Conservation (phyloP, 305 asterid species). For the Fraxinus xanthoxyloides region DNA sequence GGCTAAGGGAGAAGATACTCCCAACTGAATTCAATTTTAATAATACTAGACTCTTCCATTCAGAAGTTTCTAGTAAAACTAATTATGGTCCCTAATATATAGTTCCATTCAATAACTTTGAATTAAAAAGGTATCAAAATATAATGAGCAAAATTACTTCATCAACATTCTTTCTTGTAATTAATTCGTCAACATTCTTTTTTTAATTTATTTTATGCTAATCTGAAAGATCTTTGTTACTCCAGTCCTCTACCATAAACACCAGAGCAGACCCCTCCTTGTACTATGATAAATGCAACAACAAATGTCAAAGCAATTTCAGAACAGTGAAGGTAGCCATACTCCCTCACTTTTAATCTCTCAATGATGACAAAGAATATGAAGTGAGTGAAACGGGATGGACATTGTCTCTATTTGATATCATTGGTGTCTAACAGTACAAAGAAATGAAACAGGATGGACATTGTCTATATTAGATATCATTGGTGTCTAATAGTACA, state of each 20-base stretch:
- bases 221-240: background rate
- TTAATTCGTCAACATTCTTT: background rate
- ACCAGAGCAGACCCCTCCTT: background rate
- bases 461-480: background rate
- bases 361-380: constrained; percentile 1
- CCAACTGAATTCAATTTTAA: background rate
- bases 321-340: background rate
- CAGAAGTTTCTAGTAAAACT: background rate
- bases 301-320: background rate
- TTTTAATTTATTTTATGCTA: background rate
- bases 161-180: background rate
- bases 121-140: background rate
- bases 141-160: background rate
- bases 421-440: background rate
- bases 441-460: background rate
- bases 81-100: background rate
- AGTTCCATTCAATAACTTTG: background rate
- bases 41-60: background rate
- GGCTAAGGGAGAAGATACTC: background rate
- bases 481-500: background rate
- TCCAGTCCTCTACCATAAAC: background rate
- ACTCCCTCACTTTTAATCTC: background rate
- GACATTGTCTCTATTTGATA: background rate
- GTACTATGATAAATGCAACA: background rate
- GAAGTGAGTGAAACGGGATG: background rate